Evolutionary conservation across 768 basidiomycete genomes (phyloP).

Genomic region (Favolaschia claudopus): DNA sequence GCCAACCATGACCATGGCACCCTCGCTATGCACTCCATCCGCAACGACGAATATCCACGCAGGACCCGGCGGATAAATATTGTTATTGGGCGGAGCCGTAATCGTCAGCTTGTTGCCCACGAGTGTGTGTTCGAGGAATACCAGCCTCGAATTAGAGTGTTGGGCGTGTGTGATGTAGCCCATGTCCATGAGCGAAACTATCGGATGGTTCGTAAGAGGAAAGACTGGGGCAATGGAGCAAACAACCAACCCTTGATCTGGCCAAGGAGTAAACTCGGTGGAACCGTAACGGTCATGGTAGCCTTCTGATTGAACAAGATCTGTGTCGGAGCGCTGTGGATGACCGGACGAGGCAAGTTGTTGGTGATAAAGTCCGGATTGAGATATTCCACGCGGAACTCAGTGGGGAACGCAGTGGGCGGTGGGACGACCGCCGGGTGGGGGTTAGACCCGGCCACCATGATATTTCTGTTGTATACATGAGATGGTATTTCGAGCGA

Average conservation of each 20-base stretch:
- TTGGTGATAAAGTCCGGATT: slow-evolving; percentile 40
- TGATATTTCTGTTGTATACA: slow-evolving; percentile 40
- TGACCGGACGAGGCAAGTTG: slow-evolving; percentile 18
- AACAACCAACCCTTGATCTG: slow-evolving; percentile 20
- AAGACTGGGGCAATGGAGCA: neutral
- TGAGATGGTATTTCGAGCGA: slow-evolving; percentile 28
- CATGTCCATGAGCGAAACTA: slow-evolving; percentile 42
- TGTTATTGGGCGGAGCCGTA: slow-evolving; percentile 43
- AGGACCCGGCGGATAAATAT: slow-evolving; percentile 41
- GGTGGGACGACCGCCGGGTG: slow-evolving; percentile 49
- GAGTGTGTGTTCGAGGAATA: slow-evolving; percentile 39
- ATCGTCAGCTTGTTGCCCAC: slow-evolving; percentile 38
- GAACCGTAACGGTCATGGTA: slow-evolving; percentile 42
- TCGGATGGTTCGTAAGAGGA: neutral
- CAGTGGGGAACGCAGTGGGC: too few relatives aligned
- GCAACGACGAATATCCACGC: slow-evolving; percentile 18
- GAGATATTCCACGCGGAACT: too few relatives aligned
- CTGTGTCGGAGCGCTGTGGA: slow-evolving; percentile 33
- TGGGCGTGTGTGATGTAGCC: slow-evolving; percentile 44
- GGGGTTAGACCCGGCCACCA: slow-evolving; percentile 67
- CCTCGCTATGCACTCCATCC: slow-evolving; percentile 8
- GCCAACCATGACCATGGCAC: slow-evolving; percentile 7
- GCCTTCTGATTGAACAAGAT: slow-evolving; percentile 39
- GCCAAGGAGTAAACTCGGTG: slow-evolving; percentile 21
- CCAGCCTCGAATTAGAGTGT: slow-evolving; percentile 41